phyloP scores from a whole-genome alignment of 306 rosid species.

The barrel medic (Medicago truncatula) region DNA sequence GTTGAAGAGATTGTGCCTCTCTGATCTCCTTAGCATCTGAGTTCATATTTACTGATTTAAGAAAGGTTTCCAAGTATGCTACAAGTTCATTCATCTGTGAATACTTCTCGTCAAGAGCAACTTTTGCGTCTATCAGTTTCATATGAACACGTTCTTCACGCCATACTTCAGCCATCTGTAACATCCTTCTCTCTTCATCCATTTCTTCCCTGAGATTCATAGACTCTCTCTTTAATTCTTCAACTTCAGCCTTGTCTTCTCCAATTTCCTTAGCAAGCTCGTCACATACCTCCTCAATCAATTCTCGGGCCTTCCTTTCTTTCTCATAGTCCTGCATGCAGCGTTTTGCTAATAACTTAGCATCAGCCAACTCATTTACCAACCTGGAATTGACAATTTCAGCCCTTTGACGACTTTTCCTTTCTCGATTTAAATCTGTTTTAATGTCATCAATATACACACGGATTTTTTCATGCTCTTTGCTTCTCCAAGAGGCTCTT shows the following conservation, averaged over 20 bases:
- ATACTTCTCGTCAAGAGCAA: conserved; percentile 85
- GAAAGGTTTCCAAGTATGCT: conserved; percentile 66
- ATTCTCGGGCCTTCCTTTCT: conserved; percentile 80
- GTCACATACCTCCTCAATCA: conserved; percentile 88
- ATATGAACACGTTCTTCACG: conserved; percentile 98
- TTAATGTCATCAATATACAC: conserved; percentile 74
- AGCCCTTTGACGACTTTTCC: conserved; percentile 78
- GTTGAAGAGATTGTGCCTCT: conserved; percentile 66
- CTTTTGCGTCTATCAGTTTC: conserved; percentile 92
- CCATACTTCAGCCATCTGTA: conserved; percentile 98
- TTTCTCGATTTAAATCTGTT: conserved; percentile 74
- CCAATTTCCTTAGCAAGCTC: conserved; percentile 97
- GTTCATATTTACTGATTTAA: conserved; percentile 52
- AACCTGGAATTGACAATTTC: conserved; percentile 83
- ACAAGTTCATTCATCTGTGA: conserved; percentile 87
- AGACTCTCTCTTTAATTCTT: conserved; percentile 74
- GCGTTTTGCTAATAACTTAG: conserved; percentile 71
- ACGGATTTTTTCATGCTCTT: conserved; percentile 95
- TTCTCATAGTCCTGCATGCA: conserved; percentile 84
- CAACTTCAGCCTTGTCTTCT: conserved; percentile 90
- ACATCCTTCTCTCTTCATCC: conserved; percentile 88
- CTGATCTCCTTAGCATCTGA: conserved; percentile 67
- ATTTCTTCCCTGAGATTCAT: conserved; percentile 75
- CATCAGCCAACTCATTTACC: conserved; percentile 87
- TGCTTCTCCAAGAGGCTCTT: conserved; percentile 74